Evolutionary conservation across 441 rosid genomes (phyloP).

Genomic region (Daphne laureola): DNA sequence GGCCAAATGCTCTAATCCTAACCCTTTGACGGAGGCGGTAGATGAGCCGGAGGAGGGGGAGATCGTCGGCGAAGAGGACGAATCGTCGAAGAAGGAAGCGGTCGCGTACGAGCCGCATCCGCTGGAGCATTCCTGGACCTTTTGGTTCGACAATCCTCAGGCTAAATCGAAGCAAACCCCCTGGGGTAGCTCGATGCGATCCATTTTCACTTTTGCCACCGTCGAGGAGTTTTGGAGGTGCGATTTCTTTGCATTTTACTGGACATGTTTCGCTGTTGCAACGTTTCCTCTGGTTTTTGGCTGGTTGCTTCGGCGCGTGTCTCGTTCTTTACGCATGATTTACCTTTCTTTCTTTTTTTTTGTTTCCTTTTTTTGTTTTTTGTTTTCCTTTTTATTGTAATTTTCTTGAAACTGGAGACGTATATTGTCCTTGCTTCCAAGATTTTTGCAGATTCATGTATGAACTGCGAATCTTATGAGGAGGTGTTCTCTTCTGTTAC

Average conservation of each 20-base stretch:
- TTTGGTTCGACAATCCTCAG: constrained; percentile 74
- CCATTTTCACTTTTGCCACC: constrained; percentile 58
- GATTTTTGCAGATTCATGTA: too few relatives aligned
- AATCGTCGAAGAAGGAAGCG: constrained; percentile 23
- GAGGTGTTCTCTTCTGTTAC: too few relatives aligned
- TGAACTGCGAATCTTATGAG: too few relatives aligned
- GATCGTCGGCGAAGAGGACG: constrained; percentile 40
- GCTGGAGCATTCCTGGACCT: constrained; percentile 76
- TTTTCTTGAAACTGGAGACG: too few relatives aligned
- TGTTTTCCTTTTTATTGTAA: neutral
- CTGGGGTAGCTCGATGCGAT: constrained; percentile 77
- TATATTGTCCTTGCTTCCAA: too few relatives aligned
- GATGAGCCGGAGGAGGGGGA: constrained; percentile 66
- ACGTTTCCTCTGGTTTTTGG: too few relatives aligned
- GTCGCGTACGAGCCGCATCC: constrained; percentile 40
- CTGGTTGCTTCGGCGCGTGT: too few relatives aligned
- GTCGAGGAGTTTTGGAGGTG: constrained; percentile 89
- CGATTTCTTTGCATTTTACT: neutral
- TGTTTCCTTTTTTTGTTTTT: constrained; percentile 1
- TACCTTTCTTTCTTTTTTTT: neutral
- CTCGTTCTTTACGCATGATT: too few relatives aligned
- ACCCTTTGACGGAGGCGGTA: constrained; percentile 25
- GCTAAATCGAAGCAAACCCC: constrained; percentile 45
- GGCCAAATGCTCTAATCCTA: constrained; percentile 24
- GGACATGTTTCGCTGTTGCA: too few relatives aligned